Evolutionary conservation across 176 grass and related monocot species (phyloP).

Genomic region (Oryza officinalis): DNA sequence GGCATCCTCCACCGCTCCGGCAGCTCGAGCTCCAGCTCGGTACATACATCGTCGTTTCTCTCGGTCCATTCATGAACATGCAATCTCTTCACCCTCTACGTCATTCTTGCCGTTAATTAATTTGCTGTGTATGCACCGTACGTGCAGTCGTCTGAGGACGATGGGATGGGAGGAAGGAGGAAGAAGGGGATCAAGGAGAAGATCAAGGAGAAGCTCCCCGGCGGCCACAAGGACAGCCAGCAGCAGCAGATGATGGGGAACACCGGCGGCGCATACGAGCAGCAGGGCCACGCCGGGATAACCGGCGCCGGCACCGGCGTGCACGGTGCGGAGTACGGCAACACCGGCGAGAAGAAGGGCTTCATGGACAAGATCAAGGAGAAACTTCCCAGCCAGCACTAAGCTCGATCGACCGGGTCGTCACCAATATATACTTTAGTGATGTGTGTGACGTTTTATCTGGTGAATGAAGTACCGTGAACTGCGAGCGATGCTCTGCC

Average conservation of each 20-base stretch:
- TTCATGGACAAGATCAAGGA: conserved; percentile 75
- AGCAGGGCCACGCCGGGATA: conserved; percentile 30
- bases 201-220: not conserved
- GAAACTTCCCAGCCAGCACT: conserved; percentile 64
- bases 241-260: not conserved
- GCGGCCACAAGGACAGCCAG: not conserved
- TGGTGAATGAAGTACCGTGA: too few relatives aligned
- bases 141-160: conserved; percentile 52
- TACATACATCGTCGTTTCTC: too few relatives aligned
- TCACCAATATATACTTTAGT: too few relatives aligned
- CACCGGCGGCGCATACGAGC: not conserved
- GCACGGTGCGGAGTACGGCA: not conserved
- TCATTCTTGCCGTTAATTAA: too few relatives aligned
- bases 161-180: conserved; percentile 49
- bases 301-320: not conserved
- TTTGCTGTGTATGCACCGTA: too few relatives aligned
- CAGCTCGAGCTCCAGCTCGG: conserved; percentile 72
- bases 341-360: conserved; percentile 59
- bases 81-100: too few relatives aligned
- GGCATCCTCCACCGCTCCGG: conserved; percentile 50
- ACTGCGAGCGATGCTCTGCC: too few relatives aligned
- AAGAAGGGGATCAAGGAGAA: conserved; percentile 64
- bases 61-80: too few relatives aligned
- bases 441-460: too few relatives aligned
- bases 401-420: not conserved